Evolutionary conservation across 2,329 filamentous ascomycete genomes (phyloP), one percentile per base, ranked within the genome.

Genomic region (Monosporascus sp.): DNA sequence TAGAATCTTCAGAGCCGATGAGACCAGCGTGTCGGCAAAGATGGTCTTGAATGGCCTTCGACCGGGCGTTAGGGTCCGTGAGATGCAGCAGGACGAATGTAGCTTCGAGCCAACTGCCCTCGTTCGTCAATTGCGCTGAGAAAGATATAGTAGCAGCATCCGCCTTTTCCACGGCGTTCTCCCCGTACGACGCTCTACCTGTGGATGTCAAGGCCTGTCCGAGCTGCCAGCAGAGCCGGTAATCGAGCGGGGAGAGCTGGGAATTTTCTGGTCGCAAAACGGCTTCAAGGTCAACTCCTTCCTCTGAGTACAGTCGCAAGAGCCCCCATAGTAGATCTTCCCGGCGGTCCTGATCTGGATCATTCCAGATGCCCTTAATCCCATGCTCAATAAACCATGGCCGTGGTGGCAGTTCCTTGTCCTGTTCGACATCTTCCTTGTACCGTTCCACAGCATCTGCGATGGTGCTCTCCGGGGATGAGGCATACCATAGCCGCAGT

Each of bases 261-360:
- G 88, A 83, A 58, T 90, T 90, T 62, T 90, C 84, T 0, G 91
- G 89, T 15, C 86, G 81, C 34, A 97, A 73, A 17, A 91, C 78
- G 37, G 86, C 82, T 60, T 90, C 89, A 3, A 95, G 67, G 48
- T 80, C 75, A 44, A 72, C 76, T 14, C 73, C 65, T 9, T 73
- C 71, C n/a, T 82, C 75, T 1, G 90, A 82, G 62, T 91, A 95
- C 5, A 96, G 76, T 67, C 89, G 90, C 48, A 99, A 73, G 0
- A 99, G 79, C 14, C 90, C 88, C 87, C 93, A 96, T 1, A 97
- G 76, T 7, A 95, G 77, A 65, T 96, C 91, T 65, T 94, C 84
- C 41, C 85, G 80, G 27, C 74, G 70, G 25, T 81, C 76, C 14
- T 77, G 74, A 49, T 83, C 72, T 3, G 75, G 72, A 56, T 88